These are phyloP conservation scores for Conidiobolus incongruus DNA, from an alignment of 371 early-diverging fungal species.

Conservation along the genomic window DNA sequence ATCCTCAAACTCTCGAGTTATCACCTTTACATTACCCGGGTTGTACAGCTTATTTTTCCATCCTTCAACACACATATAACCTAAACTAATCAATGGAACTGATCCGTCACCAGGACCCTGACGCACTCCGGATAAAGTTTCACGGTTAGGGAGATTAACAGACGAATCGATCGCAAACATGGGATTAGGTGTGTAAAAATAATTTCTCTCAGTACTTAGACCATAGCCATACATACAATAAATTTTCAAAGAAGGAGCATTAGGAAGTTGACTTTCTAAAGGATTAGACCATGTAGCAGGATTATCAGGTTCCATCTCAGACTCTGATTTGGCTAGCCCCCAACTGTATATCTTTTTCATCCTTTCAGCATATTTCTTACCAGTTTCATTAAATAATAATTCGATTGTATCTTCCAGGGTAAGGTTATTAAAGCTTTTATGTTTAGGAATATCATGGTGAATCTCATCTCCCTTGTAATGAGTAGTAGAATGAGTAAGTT, in stretches of 20 bases:
- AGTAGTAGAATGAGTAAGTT: no score
- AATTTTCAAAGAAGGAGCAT: slow-evolving; percentile 54
- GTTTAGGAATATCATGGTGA: neutral
- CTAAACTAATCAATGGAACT: slow-evolving; percentile 68
- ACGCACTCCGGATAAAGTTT: neutral
- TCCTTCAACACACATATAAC: slow-evolving; percentile 81
- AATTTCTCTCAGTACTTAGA: slow-evolving; percentile 40
- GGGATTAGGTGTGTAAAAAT: neutral
- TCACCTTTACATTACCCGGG: slow-evolving; percentile 47
- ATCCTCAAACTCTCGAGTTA: slow-evolving; percentile 58
- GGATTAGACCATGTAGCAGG: slow-evolving; percentile 71
- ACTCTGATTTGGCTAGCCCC: slow-evolving; percentile 23
- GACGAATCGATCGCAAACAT: no score
- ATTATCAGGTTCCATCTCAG: slow-evolving; percentile 13
- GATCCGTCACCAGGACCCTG: slow-evolving; percentile 40
- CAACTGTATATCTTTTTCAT: slow-evolving; percentile 33
- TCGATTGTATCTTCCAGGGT: slow-evolving; percentile 27
- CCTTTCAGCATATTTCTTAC: slow-evolving; percentile 19
- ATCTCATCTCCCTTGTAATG: no score
- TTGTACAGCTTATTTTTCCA: slow-evolving; percentile 73
- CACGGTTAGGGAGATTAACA: neutral
- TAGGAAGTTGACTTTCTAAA: slow-evolving; percentile 54
- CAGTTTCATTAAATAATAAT: slow-evolving; percentile 23
- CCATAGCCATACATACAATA: slow-evolving; percentile 71
- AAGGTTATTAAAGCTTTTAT: slow-evolving; percentile 12